A percentile compares a stretch with the other conserved stretches of the same genome.
Conservation (phyloP, 179 eudicot species). For the Nepenthes alata region DNA sequence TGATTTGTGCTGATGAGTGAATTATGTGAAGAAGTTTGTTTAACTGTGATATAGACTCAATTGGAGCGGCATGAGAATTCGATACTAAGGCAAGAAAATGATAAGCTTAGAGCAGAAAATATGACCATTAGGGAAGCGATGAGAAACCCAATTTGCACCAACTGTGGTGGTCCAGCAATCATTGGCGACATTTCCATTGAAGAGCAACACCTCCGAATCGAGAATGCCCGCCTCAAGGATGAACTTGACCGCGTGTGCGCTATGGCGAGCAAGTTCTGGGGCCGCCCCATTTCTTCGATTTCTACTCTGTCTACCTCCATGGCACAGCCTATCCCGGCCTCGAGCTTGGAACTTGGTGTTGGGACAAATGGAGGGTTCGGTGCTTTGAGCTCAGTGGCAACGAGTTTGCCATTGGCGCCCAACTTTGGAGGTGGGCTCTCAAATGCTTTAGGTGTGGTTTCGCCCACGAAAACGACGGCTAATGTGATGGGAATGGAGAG, state of each 20-base stretch:
- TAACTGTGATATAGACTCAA: conserved; percentile 52
- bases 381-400: conserved; percentile 23
- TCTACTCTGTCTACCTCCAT: conserved; percentile 23
- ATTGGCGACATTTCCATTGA: conserved; percentile 85
- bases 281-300: conserved; percentile 56
- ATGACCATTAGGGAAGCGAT: conserved; percentile 79
- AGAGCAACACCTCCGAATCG: conserved; percentile 86
- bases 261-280: conserved; percentile 73
- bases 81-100: conserved; percentile 84
- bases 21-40: not conserved
- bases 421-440: conserved; percentile 56
- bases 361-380: conserved; percentile 61
- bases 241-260: conserved; percentile 82
- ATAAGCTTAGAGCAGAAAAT: conserved; percentile 75
- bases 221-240: conserved; percentile 73
- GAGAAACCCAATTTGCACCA: conserved; percentile 87
- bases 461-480: conserved; percentile 29
- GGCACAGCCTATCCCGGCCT: conserved; percentile 40
- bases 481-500: conserved; percentile 32
- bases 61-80: conserved; percentile 89
- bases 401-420: conserved; percentile 39
- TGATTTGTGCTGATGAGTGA: not conserved
- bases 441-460: conserved; percentile 27
- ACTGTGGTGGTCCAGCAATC: conserved; percentile 87
- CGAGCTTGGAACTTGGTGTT: conserved; percentile 65